These are phyloP conservation scores for Aspergillus japonicus DNA, from an alignment of 2,329 filamentous ascomycete genomes.

Conservation along the genomic window DNA sequence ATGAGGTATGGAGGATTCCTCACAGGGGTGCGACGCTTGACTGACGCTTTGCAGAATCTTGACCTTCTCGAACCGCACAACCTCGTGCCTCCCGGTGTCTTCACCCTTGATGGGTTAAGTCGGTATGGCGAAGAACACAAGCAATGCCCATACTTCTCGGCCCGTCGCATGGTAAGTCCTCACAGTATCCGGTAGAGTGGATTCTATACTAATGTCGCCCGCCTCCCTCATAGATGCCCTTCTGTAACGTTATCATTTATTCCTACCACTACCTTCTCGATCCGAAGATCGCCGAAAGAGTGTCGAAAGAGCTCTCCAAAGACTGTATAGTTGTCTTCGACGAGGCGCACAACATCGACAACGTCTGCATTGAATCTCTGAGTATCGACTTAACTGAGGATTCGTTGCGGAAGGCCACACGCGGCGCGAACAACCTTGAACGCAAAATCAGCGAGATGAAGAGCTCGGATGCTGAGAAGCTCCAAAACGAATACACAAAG, in stretches of 20 bases:
- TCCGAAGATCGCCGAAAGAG: constrained; percentile 93
- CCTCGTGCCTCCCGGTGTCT: constrained; percentile 89
- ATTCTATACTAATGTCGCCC: constrained; percentile 13
- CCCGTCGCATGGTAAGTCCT: constrained; percentile 75
- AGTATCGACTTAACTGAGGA: constrained; percentile 98
- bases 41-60: constrained; percentile 64
- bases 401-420: constrained; percentile 82
- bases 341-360: constrained; percentile 98
- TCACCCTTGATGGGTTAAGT: constrained; percentile 86
- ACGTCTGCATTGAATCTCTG: constrained; percentile 95
- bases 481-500: constrained; percentile 94
- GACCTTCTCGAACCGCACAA: constrained; percentile 94
- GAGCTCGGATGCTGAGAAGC: constrained; percentile 87
- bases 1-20: constrained; percentile 63
- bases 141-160: constrained; percentile 96
- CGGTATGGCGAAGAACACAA: constrained; percentile 92
- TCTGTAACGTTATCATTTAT: constrained; percentile 99
- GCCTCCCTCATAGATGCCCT: constrained; percentile 72
- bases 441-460: constrained; percentile 92
- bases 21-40: background rate
- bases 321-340: constrained; percentile 99
- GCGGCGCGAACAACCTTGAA: constrained; percentile 88
- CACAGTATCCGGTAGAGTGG: background rate
- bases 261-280: constrained; percentile 98
- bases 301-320: constrained; percentile 93